A percentile compares a stretch with the other conserved stretches of the same genome.
Evolutionary conservation across 257 asterid species (phyloP).

Genomic region (Forsythia suspensa): DNA sequence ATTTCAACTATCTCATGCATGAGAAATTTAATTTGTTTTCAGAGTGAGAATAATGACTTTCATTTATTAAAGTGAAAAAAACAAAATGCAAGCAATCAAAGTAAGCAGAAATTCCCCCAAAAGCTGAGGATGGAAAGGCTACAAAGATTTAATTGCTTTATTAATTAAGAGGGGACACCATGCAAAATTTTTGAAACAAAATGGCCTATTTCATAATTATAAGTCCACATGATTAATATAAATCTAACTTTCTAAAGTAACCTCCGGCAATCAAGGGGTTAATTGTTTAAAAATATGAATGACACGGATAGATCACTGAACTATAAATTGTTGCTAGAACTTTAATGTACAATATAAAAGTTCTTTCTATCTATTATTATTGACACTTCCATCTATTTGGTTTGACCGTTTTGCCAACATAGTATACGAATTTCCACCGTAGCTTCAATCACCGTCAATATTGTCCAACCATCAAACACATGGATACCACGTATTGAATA

Average conservation of each 20-base stretch:
- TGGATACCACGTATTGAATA: too few species aligned
- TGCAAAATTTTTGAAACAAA: slow-evolving; percentile 13
- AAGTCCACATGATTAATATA: slow-evolving; percentile 26
- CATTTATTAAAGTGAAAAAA: slow-evolving; percentile 2
- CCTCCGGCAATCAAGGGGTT: background rate
- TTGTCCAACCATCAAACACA: too few species aligned
- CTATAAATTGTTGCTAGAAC: too few species aligned
- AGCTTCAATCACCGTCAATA: too few species aligned
- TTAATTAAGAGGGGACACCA: slow-evolving; percentile 34
- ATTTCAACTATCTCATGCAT: too few species aligned
- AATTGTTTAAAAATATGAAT: too few species aligned
- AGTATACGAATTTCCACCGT: too few species aligned
- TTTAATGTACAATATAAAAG: too few species aligned
- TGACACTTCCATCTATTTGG: too few species aligned
- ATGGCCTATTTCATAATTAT: slow-evolving; percentile 29
- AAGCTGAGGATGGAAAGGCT: slow-evolving; percentile 19
- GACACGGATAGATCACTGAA: too few species aligned
- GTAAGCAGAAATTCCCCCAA: background rate
- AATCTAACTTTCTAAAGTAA: slow-evolving; percentile 15
- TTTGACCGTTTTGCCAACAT: too few species aligned
- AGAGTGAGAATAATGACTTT: background rate
- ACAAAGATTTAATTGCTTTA: slow-evolving; percentile 26
- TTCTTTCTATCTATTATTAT: too few species aligned
- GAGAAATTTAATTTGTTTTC: background rate
- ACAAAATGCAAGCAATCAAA: background rate